phyloP scores from a whole-genome alignment of 1,139 yeast species.

The Dujonia santamariae region DNA sequence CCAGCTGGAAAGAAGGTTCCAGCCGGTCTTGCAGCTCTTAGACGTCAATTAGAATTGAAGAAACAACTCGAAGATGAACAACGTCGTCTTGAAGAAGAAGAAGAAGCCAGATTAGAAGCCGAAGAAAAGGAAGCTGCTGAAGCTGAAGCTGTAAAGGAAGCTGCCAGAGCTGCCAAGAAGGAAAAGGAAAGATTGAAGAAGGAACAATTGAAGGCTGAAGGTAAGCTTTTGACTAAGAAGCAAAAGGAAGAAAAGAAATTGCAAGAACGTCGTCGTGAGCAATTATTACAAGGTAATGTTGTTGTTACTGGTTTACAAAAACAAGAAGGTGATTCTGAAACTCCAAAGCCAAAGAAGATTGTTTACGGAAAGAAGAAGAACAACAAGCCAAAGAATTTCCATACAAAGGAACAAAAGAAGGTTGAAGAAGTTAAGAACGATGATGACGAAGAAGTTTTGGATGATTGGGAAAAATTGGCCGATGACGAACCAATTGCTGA shows the following conservation, averaged over 20 bases:
- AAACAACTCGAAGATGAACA: slow-evolving; percentile 80
- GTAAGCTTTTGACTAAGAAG: slow-evolving; percentile 84
- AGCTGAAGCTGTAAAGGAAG: slow-evolving; percentile 67
- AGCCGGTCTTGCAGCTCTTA: slow-evolving; percentile 78
- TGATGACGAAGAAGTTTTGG: slow-evolving; percentile 48
- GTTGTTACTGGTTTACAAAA: slow-evolving; percentile 70
- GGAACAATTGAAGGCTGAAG: slow-evolving; percentile 87
- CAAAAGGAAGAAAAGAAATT: slow-evolving; percentile 90
- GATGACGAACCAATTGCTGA: slow-evolving; percentile 47
- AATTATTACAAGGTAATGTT: slow-evolving; percentile 72
- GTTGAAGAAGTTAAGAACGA: slow-evolving; percentile 18
- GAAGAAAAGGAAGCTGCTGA: slow-evolving; percentile 60
- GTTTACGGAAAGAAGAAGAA: slow-evolving; percentile 76
- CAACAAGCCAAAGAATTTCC: slow-evolving; percentile 35
- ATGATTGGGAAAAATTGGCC: slow-evolving; percentile 67
- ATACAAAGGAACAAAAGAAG: slow-evolving; percentile 19
- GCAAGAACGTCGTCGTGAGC: slow-evolving; percentile 87
- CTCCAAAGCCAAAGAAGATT: slow-evolving; percentile 62
- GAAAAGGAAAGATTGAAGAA: slow-evolving; percentile 80
- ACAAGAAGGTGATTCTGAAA: slow-evolving; percentile 22
- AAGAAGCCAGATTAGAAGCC: slow-evolving; percentile 60
- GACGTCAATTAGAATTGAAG: slow-evolving; percentile 80
- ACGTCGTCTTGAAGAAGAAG: slow-evolving; percentile 63
- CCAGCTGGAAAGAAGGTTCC: slow-evolving; percentile 60
- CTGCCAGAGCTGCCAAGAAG: slow-evolving; percentile 68